Conservation (phyloP, 176 grass and related monocot species). For the Musa schizocarpa region DNA sequence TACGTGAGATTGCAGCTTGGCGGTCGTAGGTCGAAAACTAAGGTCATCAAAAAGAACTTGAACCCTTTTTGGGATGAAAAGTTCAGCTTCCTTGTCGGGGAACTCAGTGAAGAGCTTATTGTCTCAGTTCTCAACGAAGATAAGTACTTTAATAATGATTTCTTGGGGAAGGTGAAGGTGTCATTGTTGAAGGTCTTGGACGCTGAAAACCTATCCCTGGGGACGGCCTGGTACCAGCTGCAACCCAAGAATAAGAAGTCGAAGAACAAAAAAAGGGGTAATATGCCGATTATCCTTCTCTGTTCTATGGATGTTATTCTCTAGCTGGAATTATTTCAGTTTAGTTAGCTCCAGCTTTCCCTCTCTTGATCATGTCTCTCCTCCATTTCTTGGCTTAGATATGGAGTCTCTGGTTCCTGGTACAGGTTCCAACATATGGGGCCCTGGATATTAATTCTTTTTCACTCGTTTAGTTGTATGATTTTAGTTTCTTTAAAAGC, state of each 20-base stretch:
- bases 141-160: conserved; percentile 56
- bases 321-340: not conserved
- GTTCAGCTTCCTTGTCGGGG: conserved; percentile 54
- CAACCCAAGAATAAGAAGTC: conserved; percentile 63
- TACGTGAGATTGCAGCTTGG: conserved; percentile 77
- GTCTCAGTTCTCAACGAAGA: conserved; percentile 68
- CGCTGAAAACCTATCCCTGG: conserved; percentile 42
- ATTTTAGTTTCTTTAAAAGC: conserved; percentile 1
- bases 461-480: conserved; percentile 12
- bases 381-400: no score
- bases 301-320: conserved; percentile 4
- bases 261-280: conserved; percentile 66
- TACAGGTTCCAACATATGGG: not conserved
- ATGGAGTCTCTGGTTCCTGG: no score
- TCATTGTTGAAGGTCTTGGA: conserved; percentile 48
- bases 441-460: conserved; percentile 2
- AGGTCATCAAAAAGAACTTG: conserved; percentile 70
- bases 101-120: conserved; percentile 57
- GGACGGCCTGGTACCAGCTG: conserved; percentile 58
- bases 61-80: conserved; percentile 94
- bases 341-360: no score
- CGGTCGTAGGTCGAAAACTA: conserved; percentile 64
- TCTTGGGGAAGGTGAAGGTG: conserved; percentile 66
- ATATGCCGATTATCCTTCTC: conserved; percentile 6
- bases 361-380: no score